Evolutionary conservation across 176 grass and related monocot species (phyloP), one percentile per base, ranked within the genome.

Genomic region (Avena sativa): DNA sequence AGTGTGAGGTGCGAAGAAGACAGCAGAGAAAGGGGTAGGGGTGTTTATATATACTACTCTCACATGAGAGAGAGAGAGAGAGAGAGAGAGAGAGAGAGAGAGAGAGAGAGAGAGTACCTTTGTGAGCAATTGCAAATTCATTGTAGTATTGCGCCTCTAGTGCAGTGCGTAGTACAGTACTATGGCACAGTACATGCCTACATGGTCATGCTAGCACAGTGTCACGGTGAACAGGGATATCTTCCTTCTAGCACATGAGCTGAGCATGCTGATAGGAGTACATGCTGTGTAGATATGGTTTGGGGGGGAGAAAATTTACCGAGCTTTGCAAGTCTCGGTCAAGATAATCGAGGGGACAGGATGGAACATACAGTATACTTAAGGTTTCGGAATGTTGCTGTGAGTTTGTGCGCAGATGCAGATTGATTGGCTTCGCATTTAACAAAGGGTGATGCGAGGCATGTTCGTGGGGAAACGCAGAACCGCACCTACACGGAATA

Each of bases 41-140:
- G 73, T 88, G 82, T 78, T 85, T 88, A 85, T 91, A 88, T 88
- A 85, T 88, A 88, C 76, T 88, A 88, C 76, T 58, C 76, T 58
- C 62, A 34, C 82, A 17, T 21, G 56, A 9, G 69, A 12, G 16
- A 56, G 58, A 46, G 28, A 0, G 17, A 38, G 53, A 64, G 68
- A 23, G 38, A 57, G 12, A 28, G 26, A 28, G 26, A 28, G 26
- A 28, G 26, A 28, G 26, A 28, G 56, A 9, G 69, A 12, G 16
- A 32, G 59, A 47, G 30, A 0, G 19, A 25, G 55, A 65, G 69
- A 25, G 40, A 58, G 12, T 40, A 73, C 80, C 84, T 87, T 84
- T 79, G 44, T 15, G 57, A 85, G 67, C 60, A 80, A 80, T 52
- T 84, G 68, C 81, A 50, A 91, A 71, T 83, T 89, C 76, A 89